A percentile compares a stretch with the other conserved stretches of the same genome.
Evolutionary conservation across 331 rosid genomes (phyloP).

Genomic region (Cydonia oblonga): DNA sequence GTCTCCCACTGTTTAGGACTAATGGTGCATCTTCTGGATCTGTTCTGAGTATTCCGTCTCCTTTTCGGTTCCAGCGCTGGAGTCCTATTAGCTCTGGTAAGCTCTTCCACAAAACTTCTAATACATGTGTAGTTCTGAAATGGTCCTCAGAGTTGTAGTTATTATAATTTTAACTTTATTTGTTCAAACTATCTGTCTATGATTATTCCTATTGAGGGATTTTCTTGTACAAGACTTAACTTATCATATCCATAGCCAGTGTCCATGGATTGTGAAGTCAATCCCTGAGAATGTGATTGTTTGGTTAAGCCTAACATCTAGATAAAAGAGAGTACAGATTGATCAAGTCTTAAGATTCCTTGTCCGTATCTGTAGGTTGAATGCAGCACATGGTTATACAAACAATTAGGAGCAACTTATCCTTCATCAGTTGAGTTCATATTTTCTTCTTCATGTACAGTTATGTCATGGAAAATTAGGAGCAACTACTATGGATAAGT

Average conservation of each 20-base stretch:
- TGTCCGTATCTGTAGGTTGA: not conserved
- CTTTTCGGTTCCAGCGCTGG: constrained; percentile 76
- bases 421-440: not conserved
- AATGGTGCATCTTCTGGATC: constrained; percentile 54
- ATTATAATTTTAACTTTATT: not conserved
- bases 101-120: constrained; percentile 10
- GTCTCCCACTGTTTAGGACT: constrained; percentile 67
- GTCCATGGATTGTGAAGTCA: not conserved
- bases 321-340: not conserved
- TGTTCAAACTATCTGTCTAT: not conserved
- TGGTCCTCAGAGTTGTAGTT: not conserved
- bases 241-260: not conserved
- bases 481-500: not conserved
- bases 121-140: constrained; percentile 3
- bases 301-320: not conserved
- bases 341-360: not conserved
- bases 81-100: constrained; percentile 73
- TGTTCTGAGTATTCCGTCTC: constrained; percentile 59
- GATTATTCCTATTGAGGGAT: not conserved
- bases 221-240: not conserved
- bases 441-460: not conserved
- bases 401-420: not conserved
- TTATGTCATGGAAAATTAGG: not conserved
- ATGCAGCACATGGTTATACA: not conserved
- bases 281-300: not conserved